Evolutionary conservation across 371 early-diverging fungal genomes (phyloP).

Genomic region (Syncephalastrum racemosum): DNA sequence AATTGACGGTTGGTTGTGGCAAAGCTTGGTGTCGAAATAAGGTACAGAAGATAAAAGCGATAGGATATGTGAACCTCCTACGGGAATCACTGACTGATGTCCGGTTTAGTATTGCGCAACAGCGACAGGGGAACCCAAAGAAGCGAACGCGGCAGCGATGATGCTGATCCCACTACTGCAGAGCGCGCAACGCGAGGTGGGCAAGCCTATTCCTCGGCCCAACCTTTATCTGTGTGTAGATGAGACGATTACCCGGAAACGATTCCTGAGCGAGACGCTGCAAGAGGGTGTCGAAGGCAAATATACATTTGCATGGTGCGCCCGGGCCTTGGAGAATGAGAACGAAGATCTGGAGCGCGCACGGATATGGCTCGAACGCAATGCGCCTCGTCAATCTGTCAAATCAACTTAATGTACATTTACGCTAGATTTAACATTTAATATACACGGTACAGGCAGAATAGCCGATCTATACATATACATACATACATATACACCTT

Average conservation of each 20-base stretch:
- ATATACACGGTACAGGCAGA: too few relatives aligned
- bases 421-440: too few relatives aligned
- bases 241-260: constrained; percentile 50
- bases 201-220: constrained; percentile 23
- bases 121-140: constrained; percentile 43
- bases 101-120: constrained; percentile 64
- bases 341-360: constrained; percentile 60
- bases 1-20: constrained; percentile 79
- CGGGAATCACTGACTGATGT: background rate
- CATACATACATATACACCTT: too few relatives aligned
- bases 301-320: constrained; percentile 67
- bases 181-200: constrained; percentile 33
- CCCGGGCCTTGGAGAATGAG: constrained; percentile 61
- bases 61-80: too few relatives aligned
- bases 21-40: constrained; percentile 69
- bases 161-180: constrained; percentile 56
- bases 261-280: constrained; percentile 51
- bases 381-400: constrained; percentile 46
- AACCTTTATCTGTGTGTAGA: constrained; percentile 72
- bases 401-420: too few relatives aligned
- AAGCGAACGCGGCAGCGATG: constrained; percentile 72
- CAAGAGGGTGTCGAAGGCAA: constrained; percentile 30
- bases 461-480: too few relatives aligned
- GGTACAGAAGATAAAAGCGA: constrained; percentile 23
- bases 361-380: constrained; percentile 56